A percentile compares a stretch with the other conserved stretches of the same genome.
Evolutionary conservation across 176 grass and related monocot genomes (phyloP).

Genomic region (Zea luxurians): DNA sequence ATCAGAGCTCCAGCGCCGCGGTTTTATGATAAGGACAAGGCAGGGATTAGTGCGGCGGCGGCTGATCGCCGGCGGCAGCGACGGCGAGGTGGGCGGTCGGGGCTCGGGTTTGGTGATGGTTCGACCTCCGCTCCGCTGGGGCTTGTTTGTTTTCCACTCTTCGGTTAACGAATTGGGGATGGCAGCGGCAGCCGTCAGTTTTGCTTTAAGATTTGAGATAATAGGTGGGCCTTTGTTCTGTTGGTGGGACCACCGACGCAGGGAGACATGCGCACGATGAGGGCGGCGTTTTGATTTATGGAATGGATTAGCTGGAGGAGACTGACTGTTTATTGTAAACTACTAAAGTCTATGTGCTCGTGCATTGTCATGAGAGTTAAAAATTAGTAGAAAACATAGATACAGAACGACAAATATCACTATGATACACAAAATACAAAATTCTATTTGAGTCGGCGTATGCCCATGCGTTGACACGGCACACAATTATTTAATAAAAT

Average conservation of each 20-base stretch:
- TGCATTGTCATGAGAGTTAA: too few relatives aligned
- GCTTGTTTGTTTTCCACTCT: constrained; percentile 46
- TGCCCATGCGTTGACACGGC: too few relatives aligned
- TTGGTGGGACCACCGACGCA: neutral
- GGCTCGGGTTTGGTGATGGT: constrained; percentile 43
- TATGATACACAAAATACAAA: too few relatives aligned
- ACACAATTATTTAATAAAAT: too few relatives aligned
- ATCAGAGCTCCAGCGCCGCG: constrained; percentile 47
- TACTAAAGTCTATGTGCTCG: too few relatives aligned
- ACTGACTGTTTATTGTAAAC: neutral
- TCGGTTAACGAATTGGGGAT: constrained; percentile 33
- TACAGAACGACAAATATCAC: too few relatives aligned
- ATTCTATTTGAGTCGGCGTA: too few relatives aligned
- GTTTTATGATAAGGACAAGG: neutral
- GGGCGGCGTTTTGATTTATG: neutral
- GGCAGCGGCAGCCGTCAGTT: constrained; percentile 19
- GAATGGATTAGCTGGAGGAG: neutral
- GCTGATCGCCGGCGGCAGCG: constrained; percentile 47
- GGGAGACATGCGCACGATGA: neutral
- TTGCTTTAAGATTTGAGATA: constrained; percentile 31
- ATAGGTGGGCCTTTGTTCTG: neutral
- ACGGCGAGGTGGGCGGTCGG: constrained; percentile 38
- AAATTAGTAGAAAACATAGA: too few relatives aligned
- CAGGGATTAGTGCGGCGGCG: neutral
- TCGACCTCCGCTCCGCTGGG: neutral